Evolutionary conservation across 306 rosid genomes (phyloP).

Genomic region (Coriaria nepalensis): DNA sequence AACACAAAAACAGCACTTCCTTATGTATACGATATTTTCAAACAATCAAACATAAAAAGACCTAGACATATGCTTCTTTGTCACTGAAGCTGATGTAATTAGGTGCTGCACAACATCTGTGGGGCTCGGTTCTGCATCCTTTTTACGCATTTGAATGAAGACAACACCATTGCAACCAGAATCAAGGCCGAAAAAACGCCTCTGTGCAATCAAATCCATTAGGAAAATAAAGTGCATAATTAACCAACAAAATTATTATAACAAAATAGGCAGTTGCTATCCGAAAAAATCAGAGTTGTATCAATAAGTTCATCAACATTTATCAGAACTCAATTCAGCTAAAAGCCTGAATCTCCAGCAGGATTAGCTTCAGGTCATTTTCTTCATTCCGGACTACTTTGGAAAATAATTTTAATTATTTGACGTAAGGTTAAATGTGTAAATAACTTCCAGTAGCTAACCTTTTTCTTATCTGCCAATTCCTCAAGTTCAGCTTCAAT

Average conservation of each 20-base stretch:
- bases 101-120: constrained; percentile 57
- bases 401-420: neutral
- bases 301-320: too few species aligned
- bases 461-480: constrained; percentile 77
- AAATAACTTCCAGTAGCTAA: constrained; percentile 15
- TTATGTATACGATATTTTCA: neutral
- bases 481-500: constrained; percentile 73
- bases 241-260: neutral
- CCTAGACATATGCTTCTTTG: constrained; percentile 90
- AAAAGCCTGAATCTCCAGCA: too few species aligned
- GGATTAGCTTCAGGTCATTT: too few species aligned
- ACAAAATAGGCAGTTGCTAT: too few species aligned
- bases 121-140: constrained; percentile 60
- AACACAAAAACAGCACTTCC: too few species aligned
- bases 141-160: constrained; percentile 78
- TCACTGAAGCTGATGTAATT: constrained; percentile 66
- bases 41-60: constrained; percentile 14
- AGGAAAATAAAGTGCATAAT: neutral
- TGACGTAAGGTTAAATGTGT: neutral
- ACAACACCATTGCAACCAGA: constrained; percentile 87
- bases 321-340: too few species aligned
- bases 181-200: constrained; percentile 67
- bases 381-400: neutral
- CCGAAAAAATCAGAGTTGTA: too few species aligned
- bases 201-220: constrained; percentile 29